Base-by-base conservation (phyloP, 148 eudicot species). In the Fagopyrum tataricum region DNA sequence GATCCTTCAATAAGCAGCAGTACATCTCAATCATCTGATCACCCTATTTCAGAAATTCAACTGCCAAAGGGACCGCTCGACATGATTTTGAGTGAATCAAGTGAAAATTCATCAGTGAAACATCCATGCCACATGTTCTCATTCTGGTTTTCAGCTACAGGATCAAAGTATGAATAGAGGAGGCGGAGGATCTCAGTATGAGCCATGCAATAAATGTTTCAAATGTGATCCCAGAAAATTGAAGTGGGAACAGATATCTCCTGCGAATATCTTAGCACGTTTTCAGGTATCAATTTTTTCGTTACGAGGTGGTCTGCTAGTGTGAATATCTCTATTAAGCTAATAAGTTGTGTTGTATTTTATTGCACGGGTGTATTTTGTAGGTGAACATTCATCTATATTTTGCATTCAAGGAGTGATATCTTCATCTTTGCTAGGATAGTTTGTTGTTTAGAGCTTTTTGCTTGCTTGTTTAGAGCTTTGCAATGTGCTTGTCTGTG, bases 61-160 rank as follows among this genome's bases (percentile, higher is more conserved):
- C 58, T 77, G 74, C 24, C 71, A 6, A 69, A 69, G 43, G 72
- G 72, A 43, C 72, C 80, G 44, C 78, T 81, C 5, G 81, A 78
- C 40, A 75, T 82, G 84, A 73, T 79, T 53, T 82, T 84, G 44
- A 78, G 73, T 47, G 48, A 41, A 44, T 80, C 75, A 26, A 77
- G 59, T 67, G 78, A 68, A 44, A 69, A 43, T 67, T 41, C 67
- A 37, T 42, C 78, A 20, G 11, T 18, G 58, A 41, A 69, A 46
- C 72, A 17, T 69, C 72, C 72, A 1, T 46, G 72, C 23, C 24
- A 69, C 18, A 46, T 69, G 72, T 69, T 69, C 6, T 44, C 72
- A 69, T 43, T 43, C 49, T 41, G 51, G 51, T 26, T 23, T 69
- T 69, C 18, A 43, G 51, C 72, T 69, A 18, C 49, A 69, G 2